Percentiles rank a stretch among this genome's conserved stretches.
These are phyloP conservation scores for Circinella minor DNA, from an alignment of 371 early-diverging fungal genomes.

Conservation along the genomic window DNA sequence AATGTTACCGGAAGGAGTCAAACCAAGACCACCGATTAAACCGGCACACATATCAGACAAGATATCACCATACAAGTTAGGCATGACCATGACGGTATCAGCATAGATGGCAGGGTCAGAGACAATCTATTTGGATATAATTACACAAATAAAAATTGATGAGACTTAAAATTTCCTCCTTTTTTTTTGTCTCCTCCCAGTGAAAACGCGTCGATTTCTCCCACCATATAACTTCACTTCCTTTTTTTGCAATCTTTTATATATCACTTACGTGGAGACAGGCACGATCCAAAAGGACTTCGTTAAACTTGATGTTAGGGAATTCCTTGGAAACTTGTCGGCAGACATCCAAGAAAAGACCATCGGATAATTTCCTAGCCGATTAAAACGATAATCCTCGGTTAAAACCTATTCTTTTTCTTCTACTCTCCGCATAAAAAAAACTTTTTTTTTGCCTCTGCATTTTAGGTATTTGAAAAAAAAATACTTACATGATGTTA, in stretches of 20 bases:
- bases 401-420: background rate
- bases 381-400: background rate
- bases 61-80: constrained; percentile 99
- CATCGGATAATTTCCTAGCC: constrained; percentile 91
- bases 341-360: constrained; percentile 94
- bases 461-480: background rate
- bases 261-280: constrained; percentile 74
- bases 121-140: constrained; percentile 70
- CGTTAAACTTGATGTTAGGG: constrained; percentile 92
- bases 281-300: constrained; percentile 92
- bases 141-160: no score
- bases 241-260: background rate
- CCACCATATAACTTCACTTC: background rate
- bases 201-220: no score
- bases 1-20: constrained; percentile 98
- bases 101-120: constrained; percentile 91
- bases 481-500: constrained; percentile 50
- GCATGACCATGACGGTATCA: constrained; percentile 98
- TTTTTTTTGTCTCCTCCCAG: no score
- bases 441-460: background rate
- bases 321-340: constrained; percentile 90
- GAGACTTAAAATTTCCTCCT: no score
- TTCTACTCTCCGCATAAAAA: constrained; percentile 6
- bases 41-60: constrained; percentile 97
- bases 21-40: constrained; percentile 97